Conservation (phyloP, 2,329 filamentous ascomycete genomes). For the Talaromyces funiculosus region DNA sequence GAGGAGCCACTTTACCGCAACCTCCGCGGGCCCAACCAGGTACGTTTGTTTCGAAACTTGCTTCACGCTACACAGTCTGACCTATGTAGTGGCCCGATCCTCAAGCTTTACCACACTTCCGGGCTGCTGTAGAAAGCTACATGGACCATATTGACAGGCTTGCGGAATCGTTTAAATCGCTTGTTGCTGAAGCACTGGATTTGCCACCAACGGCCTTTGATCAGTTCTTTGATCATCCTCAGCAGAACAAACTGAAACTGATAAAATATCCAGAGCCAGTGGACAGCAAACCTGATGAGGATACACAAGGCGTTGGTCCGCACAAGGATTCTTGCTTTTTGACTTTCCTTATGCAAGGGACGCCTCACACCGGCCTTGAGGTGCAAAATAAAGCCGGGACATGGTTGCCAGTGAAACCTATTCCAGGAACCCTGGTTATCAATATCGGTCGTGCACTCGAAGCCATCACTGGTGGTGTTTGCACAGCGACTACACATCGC, state of each 20-base stretch:
- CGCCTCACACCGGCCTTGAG: conserved; percentile 41
- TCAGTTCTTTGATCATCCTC: conserved; percentile 29
- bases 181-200: conserved; percentile 31
- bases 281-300: conserved; percentile 17
- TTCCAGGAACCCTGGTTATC: conserved; percentile 44
- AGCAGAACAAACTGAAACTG: conserved; percentile 33
- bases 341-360: conserved; percentile 45
- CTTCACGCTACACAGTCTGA: neutral
- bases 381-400: conserved; percentile 44
- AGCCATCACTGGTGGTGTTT: conserved; percentile 31
- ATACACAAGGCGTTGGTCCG: conserved; percentile 38
- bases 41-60: conserved; percentile 10
- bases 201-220: conserved; percentile 26
- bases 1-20: conserved; percentile 32
- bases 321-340: conserved; percentile 49
- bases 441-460: conserved; percentile 42
- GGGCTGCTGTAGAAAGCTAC: conserved; percentile 26
- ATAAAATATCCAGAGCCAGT: conserved; percentile 36
- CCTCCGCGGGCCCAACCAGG: conserved; percentile 33
- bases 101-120: conserved; percentile 27
- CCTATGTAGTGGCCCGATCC: conserved; percentile 30
- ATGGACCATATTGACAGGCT: conserved; percentile 23
- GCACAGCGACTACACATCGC: conserved; percentile 33
- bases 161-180: conserved; percentile 23
- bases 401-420: conserved; percentile 43